Base-by-base conservation (phyloP, 208 protist species). In the Crithidia thermophila region DNA sequence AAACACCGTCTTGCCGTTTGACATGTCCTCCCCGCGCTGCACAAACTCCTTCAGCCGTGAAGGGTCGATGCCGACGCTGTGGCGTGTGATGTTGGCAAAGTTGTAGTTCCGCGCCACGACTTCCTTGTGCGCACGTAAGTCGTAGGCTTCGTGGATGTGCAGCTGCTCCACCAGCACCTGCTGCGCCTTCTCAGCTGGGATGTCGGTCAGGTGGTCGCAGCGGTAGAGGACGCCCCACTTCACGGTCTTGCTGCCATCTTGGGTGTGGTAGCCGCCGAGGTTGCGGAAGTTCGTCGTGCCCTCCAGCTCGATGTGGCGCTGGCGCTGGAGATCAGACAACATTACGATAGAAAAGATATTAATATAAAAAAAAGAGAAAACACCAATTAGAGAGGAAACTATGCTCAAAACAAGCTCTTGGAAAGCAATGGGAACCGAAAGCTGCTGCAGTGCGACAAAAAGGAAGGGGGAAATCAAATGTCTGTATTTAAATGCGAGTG, bases 171-270 rank as follows among this genome's bases (percentile, higher is more conserved):
- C 46, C 6, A 84, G 55, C n/a, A 77, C 47, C n/a, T 3, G 3
- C 65, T 78, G 39, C 27, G 46, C 76, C 8, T 57, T 37, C 3
- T 45, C 68, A 11, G 50, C 25, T 10, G 72, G 56, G 4, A 84
- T 59, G 4, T 74, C 57, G 0, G 49, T 47, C 40, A 72, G 72
- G 59, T 80, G 70, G 36, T 84, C 78, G 36, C 68, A 34, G 52
- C 78, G 73, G 57, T 80, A 80, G 42, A 77, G 28, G 3, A 75
- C 63, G 30, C 78, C 73, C 73, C 73, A 74, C 68, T 74, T 75
- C 16, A 40, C 62, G 2, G 31, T 57, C 40, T 72, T 74, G 47
- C 34, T 50, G 40, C 73, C 66, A 30, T 60, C 50, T 6, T 14
- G 49, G 4, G 73, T 57, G 13, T 51, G 46, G 56, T 80, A 80